Conservation (phyloP, 108 stramenopile species). For the Aurantiochytrium sp. region DNA sequence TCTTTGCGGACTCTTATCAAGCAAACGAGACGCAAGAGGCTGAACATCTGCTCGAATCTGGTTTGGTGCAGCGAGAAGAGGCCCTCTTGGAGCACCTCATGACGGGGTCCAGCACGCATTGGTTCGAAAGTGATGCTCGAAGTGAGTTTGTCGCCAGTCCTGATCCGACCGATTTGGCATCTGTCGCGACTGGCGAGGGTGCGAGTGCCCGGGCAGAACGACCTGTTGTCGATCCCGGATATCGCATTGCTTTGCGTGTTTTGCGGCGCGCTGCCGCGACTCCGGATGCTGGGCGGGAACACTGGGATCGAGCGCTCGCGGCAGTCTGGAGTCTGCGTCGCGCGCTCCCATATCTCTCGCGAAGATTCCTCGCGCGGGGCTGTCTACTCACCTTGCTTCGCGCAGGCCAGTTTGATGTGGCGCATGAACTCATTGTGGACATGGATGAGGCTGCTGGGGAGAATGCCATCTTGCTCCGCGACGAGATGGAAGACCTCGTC, state of each 20-base stretch:
- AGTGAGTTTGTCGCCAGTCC: background rate
- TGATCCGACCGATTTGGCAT: background rate
- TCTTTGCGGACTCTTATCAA: background rate
- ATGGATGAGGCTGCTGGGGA: background rate
- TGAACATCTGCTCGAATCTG: background rate
- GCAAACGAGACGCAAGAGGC: background rate
- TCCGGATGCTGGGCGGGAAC: background rate
- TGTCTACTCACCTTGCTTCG: background rate
- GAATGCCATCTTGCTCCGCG: background rate
- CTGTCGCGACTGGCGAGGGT: too few relatives aligned
- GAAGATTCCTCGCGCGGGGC: background rate
- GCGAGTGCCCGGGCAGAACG: background rate
- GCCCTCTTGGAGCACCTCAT: background rate
- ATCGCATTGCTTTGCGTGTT: background rate
- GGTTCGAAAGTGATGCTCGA: background rate
- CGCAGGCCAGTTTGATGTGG: background rate
- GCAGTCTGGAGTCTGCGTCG: background rate
- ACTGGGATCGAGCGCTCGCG: background rate
- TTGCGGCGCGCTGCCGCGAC: background rate
- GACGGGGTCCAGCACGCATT: background rate
- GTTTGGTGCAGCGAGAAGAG: background rate
- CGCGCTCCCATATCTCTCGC: background rate
- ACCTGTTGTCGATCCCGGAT: background rate
- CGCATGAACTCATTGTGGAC: background rate
- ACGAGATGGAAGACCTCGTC: background rate